Evolutionary conservation across 129 eudicot genomes (phyloP).

Genomic region (Logfia minima): DNA sequence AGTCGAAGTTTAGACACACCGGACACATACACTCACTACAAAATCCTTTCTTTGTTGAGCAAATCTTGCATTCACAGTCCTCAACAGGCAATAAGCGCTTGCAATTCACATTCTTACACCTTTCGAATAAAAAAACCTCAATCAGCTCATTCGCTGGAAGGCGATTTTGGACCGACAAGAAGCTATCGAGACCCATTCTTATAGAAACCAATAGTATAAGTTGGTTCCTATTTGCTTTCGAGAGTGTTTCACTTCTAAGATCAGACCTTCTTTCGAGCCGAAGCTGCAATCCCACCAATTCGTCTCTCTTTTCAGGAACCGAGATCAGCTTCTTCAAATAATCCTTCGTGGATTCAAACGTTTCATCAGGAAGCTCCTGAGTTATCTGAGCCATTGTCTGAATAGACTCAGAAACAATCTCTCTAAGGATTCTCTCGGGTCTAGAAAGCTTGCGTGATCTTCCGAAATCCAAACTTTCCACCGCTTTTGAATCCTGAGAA

Average conservation of each 20-base stretch:
- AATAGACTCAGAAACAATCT: constrained; percentile 72
- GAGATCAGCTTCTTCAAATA: constrained; percentile 58
- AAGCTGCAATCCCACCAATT: constrained; percentile 59
- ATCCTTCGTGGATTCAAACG: constrained; percentile 65
- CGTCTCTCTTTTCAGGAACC: constrained; percentile 59
- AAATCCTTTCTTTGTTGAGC: constrained; percentile 79
- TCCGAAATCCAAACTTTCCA: constrained; percentile 56
- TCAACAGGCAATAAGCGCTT: constrained; percentile 70
- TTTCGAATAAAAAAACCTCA: constrained; percentile 65
- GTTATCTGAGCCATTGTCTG: constrained; percentile 66
- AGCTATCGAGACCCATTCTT: constrained; percentile 62
- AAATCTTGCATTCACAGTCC: constrained; percentile 92
- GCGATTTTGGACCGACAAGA: constrained; percentile 41
- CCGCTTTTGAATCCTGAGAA: constrained; percentile 49
- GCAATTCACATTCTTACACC: constrained; percentile 78
- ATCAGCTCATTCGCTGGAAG: constrained; percentile 53
- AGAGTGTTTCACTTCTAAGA: constrained; percentile 63
- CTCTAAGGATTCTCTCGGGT: constrained; percentile 76
- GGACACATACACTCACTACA: constrained; percentile 97
- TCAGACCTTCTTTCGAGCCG: constrained; percentile 71
- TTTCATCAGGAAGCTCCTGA: constrained; percentile 75
- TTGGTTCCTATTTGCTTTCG: constrained; percentile 65
- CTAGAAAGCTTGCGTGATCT: constrained; percentile 47
- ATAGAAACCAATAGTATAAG: constrained; percentile 65
- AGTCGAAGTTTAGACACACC: constrained; percentile 76